phyloP scores from a whole-genome alignment of 2,329 filamentous ascomycete genomes.

The Aspergillus amoenus region DNA sequence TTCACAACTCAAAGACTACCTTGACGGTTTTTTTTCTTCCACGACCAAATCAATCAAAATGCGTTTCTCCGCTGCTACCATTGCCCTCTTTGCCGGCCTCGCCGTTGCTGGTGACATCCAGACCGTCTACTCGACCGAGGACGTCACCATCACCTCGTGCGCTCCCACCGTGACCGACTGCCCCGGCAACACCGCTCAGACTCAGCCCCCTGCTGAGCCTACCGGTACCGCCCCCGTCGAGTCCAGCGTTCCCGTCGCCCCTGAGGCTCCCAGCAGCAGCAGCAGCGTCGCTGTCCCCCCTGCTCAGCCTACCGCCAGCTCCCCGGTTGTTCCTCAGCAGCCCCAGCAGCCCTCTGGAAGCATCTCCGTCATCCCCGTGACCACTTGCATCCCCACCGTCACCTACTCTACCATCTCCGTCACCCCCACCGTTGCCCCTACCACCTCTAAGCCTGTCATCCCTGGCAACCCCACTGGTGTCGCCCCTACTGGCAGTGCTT shows the following conservation, averaged over 20 bases:
- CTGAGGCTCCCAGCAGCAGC: conserved; percentile 10
- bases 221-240: not conserved
- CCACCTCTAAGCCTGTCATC: conserved; percentile 20
- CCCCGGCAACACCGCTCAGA: conserved; percentile 32
- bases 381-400: conserved; percentile 34
- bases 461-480: conserved; percentile 15
- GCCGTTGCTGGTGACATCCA: conserved; percentile 37
- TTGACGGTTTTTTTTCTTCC: conserved; percentile 30
- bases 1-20: conserved; percentile 21
- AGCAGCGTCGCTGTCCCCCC: conserved; percentile 19
- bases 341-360: not conserved
- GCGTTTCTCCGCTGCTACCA: conserved; percentile 43
- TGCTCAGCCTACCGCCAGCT: conserved; percentile 11
- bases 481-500: conserved; percentile 19
- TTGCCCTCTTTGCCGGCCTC: conserved; percentile 44
- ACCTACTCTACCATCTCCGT: conserved; percentile 31
- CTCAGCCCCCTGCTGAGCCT: conserved; percentile 14
- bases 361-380: conserved; percentile 29
- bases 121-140: conserved; percentile 59
- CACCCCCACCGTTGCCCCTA: conserved; percentile 16
- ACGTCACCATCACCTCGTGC: conserved; percentile 64
- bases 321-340: not conserved
- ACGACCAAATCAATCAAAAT: conserved; percentile 37
- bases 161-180: conserved; percentile 62
- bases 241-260: conserved; percentile 1